phyloP scores from a whole-genome alignment of 192 early-diverging fungal genomes.

The Oehlia diaphana region DNA sequence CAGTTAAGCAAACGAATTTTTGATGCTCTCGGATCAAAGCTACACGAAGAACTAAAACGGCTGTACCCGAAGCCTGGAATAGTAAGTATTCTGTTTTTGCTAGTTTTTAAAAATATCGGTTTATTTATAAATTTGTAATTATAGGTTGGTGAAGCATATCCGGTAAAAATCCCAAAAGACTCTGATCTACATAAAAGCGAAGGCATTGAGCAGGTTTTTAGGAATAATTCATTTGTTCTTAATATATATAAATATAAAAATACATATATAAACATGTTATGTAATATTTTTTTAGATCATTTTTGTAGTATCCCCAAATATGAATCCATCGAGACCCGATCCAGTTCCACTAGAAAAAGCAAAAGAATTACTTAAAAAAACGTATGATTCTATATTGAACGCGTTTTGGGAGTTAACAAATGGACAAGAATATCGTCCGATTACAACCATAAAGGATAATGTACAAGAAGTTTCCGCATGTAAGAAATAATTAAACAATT shows the following conservation, averaged over 20 bases:
- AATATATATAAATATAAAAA: not conserved
- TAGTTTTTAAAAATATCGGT: not conserved
- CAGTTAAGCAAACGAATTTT: not conserved
- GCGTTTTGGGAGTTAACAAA: conserved; percentile 5
- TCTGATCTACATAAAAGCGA: not conserved
- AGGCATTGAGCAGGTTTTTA: conserved; percentile 10
- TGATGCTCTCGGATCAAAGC: not conserved
- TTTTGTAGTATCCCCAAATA: conserved; percentile 21
- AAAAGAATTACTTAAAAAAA: conserved; percentile 12
- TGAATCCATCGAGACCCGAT: conserved; percentile 4
- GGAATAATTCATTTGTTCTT: not conserved
- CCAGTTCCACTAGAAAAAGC: not conserved
- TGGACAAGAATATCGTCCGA: not conserved
- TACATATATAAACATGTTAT: not conserved
- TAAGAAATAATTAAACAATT: not conserved
- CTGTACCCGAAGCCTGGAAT: conserved; percentile 11
- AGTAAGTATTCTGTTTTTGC: not conserved
- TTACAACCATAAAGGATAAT: not conserved
- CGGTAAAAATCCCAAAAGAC: not conserved
- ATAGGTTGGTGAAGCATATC: conserved; percentile 14
- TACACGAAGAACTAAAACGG: conserved; percentile 1
- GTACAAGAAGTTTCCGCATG: not conserved
- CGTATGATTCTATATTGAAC: conserved; percentile 4
- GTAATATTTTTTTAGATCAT: not conserved
- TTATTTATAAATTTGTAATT: not conserved